Evolutionary conservation across 306 rosid genomes (phyloP).

Genomic region (Vigna unguiculata): DNA sequence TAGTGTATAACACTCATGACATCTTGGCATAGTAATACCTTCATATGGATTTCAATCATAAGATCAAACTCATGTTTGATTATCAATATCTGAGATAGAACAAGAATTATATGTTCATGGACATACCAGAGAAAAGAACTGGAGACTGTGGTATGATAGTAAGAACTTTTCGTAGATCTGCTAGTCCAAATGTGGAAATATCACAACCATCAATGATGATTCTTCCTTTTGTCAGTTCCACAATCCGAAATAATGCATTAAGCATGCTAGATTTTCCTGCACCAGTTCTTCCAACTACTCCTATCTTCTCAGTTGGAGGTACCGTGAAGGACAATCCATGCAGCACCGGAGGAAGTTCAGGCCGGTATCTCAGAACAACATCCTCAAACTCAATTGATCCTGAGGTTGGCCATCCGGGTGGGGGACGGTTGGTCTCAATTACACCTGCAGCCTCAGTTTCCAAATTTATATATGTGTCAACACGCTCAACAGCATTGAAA

Average conservation of each 20-base stretch:
- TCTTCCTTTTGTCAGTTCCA: conserved; percentile 78
- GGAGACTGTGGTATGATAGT: conserved; percentile 95
- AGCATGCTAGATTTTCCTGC: conserved; percentile 97
- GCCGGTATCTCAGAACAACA: conserved; percentile 84
- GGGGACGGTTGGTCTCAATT: conserved; percentile 75
- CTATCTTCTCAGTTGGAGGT: conserved; percentile 80
- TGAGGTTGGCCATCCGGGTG: conserved; percentile 81
- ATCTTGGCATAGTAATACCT: neutral
- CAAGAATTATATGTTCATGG: conserved; percentile 9
- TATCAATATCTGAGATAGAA: conserved; percentile 19
- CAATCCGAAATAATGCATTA: conserved; percentile 85
- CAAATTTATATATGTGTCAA: conserved; percentile 71
- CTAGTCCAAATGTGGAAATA: conserved; percentile 71
- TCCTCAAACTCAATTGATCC: conserved; percentile 79
- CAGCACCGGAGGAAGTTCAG: conserved; percentile 89
- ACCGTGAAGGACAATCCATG: conserved; percentile 76
- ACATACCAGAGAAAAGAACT: conserved; percentile 84
- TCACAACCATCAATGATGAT: conserved; percentile 75
- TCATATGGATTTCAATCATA: conserved; percentile 3
- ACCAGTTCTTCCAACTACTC: conserved; percentile 95
- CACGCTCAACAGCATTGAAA: conserved; percentile 89
- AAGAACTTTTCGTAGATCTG: conserved; percentile 76
- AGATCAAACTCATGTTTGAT: neutral
- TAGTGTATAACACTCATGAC: neutral
- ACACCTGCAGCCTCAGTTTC: conserved; percentile 76